phyloP scores from a whole-genome alignment of 2,329 filamentous ascomycete genomes.

The Diaporthe sp. region DNA sequence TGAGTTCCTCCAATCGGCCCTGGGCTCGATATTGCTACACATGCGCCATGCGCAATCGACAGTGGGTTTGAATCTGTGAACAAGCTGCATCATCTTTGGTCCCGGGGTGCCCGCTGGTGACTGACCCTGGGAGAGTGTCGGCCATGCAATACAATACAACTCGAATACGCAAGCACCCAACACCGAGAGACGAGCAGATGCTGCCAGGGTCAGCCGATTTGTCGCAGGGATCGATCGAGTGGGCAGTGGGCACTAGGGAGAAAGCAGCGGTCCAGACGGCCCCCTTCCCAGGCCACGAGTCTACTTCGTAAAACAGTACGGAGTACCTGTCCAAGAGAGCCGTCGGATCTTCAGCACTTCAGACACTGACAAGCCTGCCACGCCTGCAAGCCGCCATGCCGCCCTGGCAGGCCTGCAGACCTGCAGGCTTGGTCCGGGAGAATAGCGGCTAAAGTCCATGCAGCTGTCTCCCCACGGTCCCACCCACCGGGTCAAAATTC shows the following conservation, averaged over 20 bases:
- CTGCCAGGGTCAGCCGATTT: slow-evolving; percentile 14
- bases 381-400: background rate
- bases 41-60: slow-evolving; percentile 25
- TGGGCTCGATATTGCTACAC: slow-evolving; percentile 19
- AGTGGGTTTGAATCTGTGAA: slow-evolving; percentile 9
- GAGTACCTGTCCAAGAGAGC: slow-evolving; percentile 13
- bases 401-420: background rate
- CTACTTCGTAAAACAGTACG: no score
- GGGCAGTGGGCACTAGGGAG: background rate
- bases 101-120: background rate
- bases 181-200: background rate
- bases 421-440: slow-evolving; percentile 2
- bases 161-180: background rate
- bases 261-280: slow-evolving; percentile 24
- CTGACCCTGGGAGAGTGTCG: background rate
- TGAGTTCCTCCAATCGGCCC: slow-evolving; percentile 26
- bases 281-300: background rate
- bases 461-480: slow-evolving; percentile 25
- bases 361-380: slow-evolving; percentile 21
- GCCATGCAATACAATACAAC: background rate
- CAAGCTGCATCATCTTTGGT: background rate
- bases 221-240: background rate
- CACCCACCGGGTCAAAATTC: slow-evolving; percentile 14
- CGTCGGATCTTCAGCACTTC: slow-evolving; percentile 28
- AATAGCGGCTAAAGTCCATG: slow-evolving; percentile 30